phyloP scores from a whole-genome alignment of 2,329 filamentous ascomycete species.

The Cladosporium sp. region DNA sequence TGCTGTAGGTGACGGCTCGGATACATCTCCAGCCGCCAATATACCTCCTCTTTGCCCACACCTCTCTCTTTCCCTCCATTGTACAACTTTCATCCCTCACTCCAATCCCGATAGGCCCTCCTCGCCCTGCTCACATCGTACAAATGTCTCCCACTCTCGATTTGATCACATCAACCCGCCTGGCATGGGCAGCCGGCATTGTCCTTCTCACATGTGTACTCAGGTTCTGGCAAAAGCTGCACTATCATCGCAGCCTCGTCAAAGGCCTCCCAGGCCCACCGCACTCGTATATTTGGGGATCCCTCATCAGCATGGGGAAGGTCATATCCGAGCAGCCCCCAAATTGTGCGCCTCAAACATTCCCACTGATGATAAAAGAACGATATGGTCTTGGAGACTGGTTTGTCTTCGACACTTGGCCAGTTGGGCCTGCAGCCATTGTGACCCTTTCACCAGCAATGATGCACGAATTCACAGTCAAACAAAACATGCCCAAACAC shows the following conservation, averaged over 20 bases:
- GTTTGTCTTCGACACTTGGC: constrained; percentile 46
- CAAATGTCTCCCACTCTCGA: constrained; percentile 14
- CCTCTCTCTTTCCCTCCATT: neutral
- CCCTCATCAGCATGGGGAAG: constrained; percentile 36
- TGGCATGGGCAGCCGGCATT: constrained; percentile 23
- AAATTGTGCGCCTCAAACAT: constrained; percentile 33
- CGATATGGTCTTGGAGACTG: constrained; percentile 34
- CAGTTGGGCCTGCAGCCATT: constrained; percentile 31
- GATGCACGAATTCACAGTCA: constrained; percentile 34
- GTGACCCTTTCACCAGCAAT: constrained; percentile 37
- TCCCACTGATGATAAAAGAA: constrained; percentile 31
- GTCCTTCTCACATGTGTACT: constrained; percentile 20
- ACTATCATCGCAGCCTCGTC: constrained; percentile 23
- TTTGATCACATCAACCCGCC: constrained; percentile 14
- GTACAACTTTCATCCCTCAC: neutral
- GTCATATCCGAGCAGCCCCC: constrained; percentile 30
- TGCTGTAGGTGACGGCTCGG: too few species aligned
- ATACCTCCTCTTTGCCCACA: neutral
- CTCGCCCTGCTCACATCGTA: neutral
- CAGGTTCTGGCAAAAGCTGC: constrained; percentile 24
- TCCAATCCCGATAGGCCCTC: neutral
- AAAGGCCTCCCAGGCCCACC: constrained; percentile 36
- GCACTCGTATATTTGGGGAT: constrained; percentile 38
- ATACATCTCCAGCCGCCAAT: too few species aligned
- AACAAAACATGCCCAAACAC: constrained; percentile 32